Percentiles rank a stretch among this genome's conserved stretches.
Evolutionary conservation across 768 basidiomycete species (phyloP).

Genomic region (Hypholoma sublateritium): DNA sequence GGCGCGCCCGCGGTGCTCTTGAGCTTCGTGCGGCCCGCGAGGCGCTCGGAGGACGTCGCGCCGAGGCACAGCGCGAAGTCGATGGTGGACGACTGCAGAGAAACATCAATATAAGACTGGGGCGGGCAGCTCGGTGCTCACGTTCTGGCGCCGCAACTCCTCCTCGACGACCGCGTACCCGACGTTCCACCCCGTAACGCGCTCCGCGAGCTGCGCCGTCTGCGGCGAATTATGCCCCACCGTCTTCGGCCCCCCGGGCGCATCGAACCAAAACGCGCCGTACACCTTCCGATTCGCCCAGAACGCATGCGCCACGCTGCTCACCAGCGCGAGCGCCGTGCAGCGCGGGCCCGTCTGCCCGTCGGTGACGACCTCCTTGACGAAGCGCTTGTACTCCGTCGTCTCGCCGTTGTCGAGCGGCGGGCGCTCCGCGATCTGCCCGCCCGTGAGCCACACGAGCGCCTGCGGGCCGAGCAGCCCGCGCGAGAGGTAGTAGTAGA

Average conservation of each 20-base stretch:
- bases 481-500: constrained; percentile 94
- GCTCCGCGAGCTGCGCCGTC: constrained; percentile 84
- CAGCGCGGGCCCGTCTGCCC: constrained; percentile 92
- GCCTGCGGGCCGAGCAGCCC: constrained; percentile 88
- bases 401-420: constrained; percentile 96
- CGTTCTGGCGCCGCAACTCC: constrained; percentile 94
- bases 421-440: constrained; percentile 80
- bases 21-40: constrained; percentile 79
- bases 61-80: constrained; percentile 95
- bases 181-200: constrained; percentile 90
- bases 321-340: constrained; percentile 85
- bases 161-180: constrained; percentile 84
- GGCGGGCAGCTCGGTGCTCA: constrained; percentile 43
- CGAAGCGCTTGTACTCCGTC: constrained; percentile 90
- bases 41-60: constrained; percentile 79
- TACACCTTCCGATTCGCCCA: constrained; percentile 80
- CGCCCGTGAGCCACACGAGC: constrained; percentile 91
- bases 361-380: constrained; percentile 96
- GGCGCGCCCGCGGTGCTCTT: constrained; percentile 48
- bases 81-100: constrained; percentile 93
- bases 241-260: constrained; percentile 51
- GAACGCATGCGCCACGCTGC: constrained; percentile 73
- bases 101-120: no score
- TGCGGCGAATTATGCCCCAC: constrained; percentile 74
- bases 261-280: constrained; percentile 77